Percentiles rank a stretch among this genome's conserved stretches.
phyloP scores from a whole-genome alignment of 2,329 filamentous ascomycete genomes.

The Aspergillus terreus region DNA sequence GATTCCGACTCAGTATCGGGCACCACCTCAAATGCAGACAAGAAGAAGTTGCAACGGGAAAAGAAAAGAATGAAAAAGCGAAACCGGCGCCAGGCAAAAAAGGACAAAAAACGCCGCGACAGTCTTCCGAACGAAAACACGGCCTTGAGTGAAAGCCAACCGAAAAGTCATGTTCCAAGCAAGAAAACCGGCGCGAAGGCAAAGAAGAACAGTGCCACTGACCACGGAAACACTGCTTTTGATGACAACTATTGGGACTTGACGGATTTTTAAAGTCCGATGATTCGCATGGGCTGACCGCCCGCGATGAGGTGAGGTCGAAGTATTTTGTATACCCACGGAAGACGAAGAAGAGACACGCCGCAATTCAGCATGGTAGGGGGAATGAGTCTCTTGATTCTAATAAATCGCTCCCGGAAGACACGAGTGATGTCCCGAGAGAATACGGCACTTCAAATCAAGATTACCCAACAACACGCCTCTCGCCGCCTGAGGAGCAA shows the following conservation, averaged over 20 bases:
- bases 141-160: no score
- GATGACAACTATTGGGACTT: conserved; percentile 14
- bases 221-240: not conserved
- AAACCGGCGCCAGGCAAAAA: not conserved
- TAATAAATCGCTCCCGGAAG: conserved; percentile 9
- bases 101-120: not conserved
- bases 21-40: not conserved
- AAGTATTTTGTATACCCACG: conserved; percentile 26
- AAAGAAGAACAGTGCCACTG: not conserved
- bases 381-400: not conserved
- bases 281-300: conserved; percentile 36
- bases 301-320: conserved; percentile 38
- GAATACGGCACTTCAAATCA: conserved; percentile 20
- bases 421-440: conserved; percentile 29
- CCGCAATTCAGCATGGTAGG: not conserved
- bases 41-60: not conserved
- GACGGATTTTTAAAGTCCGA: conserved; percentile 35
- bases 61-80: not conserved
- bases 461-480: not conserved
- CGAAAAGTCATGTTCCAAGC: not conserved
- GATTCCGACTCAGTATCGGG: no score
- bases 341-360: not conserved
- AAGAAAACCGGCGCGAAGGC: not conserved
- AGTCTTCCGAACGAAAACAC: no score
- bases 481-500: not conserved